Evolutionary conservation across 2,329 filamentous ascomycete species (phyloP), one percentile per base, ranked within the genome.

Genomic region (Gaeumannomyces sp.): DNA sequence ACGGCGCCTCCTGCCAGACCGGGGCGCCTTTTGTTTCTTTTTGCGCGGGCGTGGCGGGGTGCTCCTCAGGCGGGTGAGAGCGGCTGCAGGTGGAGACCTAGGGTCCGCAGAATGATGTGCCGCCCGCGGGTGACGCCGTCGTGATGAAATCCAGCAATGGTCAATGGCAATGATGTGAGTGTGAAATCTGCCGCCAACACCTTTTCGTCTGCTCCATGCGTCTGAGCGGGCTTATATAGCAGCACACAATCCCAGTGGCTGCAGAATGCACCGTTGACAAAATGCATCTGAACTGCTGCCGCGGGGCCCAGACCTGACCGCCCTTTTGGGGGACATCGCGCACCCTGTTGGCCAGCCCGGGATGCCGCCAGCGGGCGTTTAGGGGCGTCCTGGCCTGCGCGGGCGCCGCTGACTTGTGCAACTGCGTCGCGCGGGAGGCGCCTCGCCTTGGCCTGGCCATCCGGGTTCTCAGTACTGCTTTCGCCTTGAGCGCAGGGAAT

Each of bases 381-480:
- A 50, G 45, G 22, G 19, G 19, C 14, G 45, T n/a, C 22, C 45
- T 53, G 22, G 45, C 45, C 45, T n/a, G 38, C 38, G 38, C 14
- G 14, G 3, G 38, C 38, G 38, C 38, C 45, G 22, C 10, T 53
- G 45, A 53, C 45, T 22, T 53, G 38, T 45, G 38, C 16, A 45
- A 45, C 6, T 6, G 38, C 38, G 19, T 53, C 10, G 45, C 45
- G 45, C 45, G 7, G 6, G 45, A n/a, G 45, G 22, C 22, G 4
- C 45, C 16, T 22, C n/a, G 45, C 7, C 45, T 53, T 22, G 45
- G 29, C 27, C 45, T 53, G 57, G 31, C 64, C 64, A 65, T 45
- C 59, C 22, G 56, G 64, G 64, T 65, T 62, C 64, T 61, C 64
- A 62, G 56, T 53, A 57, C 33, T 16, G 31, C 45, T 50, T 19